Conservation (phyloP, 2,329 filamentous ascomycete genomes). For the Pseudogymnoascus sp. region DNA sequence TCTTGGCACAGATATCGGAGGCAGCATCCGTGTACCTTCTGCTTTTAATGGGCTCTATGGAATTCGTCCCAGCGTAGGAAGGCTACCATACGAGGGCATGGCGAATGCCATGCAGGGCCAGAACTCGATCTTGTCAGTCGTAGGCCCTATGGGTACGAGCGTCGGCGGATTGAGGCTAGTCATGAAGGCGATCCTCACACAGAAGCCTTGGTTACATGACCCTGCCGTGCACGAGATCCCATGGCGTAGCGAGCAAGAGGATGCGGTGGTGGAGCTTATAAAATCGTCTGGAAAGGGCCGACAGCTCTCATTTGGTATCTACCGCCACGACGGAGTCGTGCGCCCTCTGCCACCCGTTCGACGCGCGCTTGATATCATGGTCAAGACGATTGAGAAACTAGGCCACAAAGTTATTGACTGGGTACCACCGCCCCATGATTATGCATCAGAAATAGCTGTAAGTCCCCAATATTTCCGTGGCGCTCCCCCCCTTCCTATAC, state of each 20-base stretch:
- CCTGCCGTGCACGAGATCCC: slow-evolving; percentile 58
- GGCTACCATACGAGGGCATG: slow-evolving; percentile 45
- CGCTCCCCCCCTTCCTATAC: slow-evolving; percentile 20
- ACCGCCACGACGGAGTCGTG: slow-evolving; percentile 44
- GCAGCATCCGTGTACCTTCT: slow-evolving; percentile 30
- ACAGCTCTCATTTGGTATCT: slow-evolving; percentile 46
- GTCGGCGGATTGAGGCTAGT: slow-evolving; percentile 47
- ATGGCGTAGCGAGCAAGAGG: slow-evolving; percentile 45
- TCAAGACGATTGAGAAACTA: slow-evolving; percentile 39
- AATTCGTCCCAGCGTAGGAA: slow-evolving; percentile 31
- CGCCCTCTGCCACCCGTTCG: slow-evolving; percentile 50
- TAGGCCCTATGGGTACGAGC: slow-evolving; percentile 55
- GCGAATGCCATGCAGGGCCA: slow-evolving; percentile 56
- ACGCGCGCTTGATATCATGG: slow-evolving; percentile 45
- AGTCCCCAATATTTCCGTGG: slow-evolving; percentile 25
- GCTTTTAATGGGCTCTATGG: slow-evolving; percentile 34
- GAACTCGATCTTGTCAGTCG: slow-evolving; percentile 52
- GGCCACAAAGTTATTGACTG: slow-evolving; percentile 55
- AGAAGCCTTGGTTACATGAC: slow-evolving; percentile 59
- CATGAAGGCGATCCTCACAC: slow-evolving; percentile 47
- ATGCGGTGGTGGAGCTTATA: slow-evolving; percentile 33
- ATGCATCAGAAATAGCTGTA: slow-evolving; percentile 34
- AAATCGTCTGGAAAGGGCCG: slow-evolving; percentile 24
- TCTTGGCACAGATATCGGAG: slow-evolving; percentile 29
- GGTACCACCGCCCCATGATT: slow-evolving; percentile 45